Percentiles rank a stretch among this genome's conserved stretches.
These are phyloP conservation scores for Sphaerobolus stellatus DNA, from an alignment of 1,284 basidiomycete genomes.

Conservation along the genomic window DNA sequence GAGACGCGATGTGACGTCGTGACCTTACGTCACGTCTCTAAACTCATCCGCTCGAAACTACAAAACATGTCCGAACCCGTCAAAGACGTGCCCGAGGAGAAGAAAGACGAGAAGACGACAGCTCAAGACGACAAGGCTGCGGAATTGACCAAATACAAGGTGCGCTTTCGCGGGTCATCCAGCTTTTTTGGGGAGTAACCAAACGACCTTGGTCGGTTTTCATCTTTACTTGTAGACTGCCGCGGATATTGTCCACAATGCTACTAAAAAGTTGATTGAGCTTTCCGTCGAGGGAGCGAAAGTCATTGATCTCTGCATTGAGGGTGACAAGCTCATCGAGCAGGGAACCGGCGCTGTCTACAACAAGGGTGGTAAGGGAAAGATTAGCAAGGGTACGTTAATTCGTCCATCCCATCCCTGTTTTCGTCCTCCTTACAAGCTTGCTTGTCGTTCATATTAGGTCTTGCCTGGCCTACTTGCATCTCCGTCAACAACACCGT, in stretches of 20 bases:
- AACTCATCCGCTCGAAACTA: neutral
- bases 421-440: neutral
- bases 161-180: slow-evolving; percentile 29
- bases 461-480: slow-evolving; percentile 91
- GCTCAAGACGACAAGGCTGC: slow-evolving; percentile 57
- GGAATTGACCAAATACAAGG: slow-evolving; percentile 86
- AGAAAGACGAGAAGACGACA: slow-evolving; percentile 10
- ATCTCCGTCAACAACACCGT: slow-evolving; percentile 91
- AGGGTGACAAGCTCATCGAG: slow-evolving; percentile 92
- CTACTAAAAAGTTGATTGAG: slow-evolving; percentile 83
- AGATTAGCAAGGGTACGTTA: slow-evolving; percentile 78
- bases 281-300: slow-evolving; percentile 80
- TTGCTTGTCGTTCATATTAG: too few relatives aligned
- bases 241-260: slow-evolving; percentile 85
- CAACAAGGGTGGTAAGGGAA: slow-evolving; percentile 89
- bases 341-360: slow-evolving; percentile 82
- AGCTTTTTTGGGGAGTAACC: neutral
- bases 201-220: neutral
- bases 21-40: neutral
- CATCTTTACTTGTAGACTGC: slow-evolving; percentile 57
- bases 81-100: slow-evolving; percentile 11
- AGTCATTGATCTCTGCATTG: slow-evolving; percentile 85
- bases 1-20: slow-evolving; percentile 5
- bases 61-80: slow-evolving; percentile 10
- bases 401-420: neutral